Evolutionary conservation across 306 rosid species (phyloP).

Genomic region (Gastrolobium villosum): DNA sequence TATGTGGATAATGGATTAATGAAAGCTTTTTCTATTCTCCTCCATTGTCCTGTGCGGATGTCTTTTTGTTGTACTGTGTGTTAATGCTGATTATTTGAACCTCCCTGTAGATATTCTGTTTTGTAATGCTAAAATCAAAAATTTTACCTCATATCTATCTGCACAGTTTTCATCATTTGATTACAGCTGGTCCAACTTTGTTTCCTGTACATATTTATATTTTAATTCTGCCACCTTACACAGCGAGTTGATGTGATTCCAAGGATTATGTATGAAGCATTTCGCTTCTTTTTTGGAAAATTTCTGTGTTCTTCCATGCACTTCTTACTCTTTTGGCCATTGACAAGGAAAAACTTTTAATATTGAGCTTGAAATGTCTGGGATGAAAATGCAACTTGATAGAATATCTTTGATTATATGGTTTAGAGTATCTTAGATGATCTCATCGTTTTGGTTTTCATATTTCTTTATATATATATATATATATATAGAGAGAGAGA

Average conservation of each 20-base stretch:
- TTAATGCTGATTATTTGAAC: background rate
- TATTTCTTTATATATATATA: too few relatives aligned
- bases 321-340: background rate
- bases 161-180: background rate
- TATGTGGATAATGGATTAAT: slow-evolving; percentile 10
- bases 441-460: too few relatives aligned
- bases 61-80: slow-evolving; percentile 7
- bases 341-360: background rate
- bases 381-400: background rate
- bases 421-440: too few relatives aligned
- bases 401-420: too few relatives aligned
- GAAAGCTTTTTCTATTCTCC: background rate
- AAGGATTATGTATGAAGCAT: background rate
- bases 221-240: background rate
- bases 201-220: background rate
- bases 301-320: background rate
- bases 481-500: too few relatives aligned
- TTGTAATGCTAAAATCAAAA: too few relatives aligned
- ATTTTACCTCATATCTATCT: background rate
- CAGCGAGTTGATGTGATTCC: background rate
- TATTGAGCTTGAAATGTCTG: background rate
- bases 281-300: background rate
- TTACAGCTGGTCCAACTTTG: background rate
- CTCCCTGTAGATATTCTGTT: too few relatives aligned
- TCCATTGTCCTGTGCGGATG: background rate